These are phyloP conservation scores for Leishmania tropica DNA, from an alignment of 208 protist species.

Conservation along the genomic window DNA sequence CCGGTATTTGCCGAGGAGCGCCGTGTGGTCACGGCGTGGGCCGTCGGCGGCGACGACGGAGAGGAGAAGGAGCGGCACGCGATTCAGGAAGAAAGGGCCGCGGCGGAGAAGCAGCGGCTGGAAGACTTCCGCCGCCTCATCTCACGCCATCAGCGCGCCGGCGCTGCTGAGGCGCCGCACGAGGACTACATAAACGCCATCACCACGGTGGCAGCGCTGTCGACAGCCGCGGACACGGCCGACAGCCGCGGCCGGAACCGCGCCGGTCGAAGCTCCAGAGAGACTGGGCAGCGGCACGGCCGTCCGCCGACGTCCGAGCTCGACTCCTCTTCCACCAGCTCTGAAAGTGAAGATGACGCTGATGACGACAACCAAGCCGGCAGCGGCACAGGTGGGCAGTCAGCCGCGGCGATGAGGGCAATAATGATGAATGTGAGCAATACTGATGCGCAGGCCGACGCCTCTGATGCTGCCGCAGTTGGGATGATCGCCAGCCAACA, in stretches of 20 bases:
- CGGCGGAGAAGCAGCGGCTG: conserved; percentile 70
- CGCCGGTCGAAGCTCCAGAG: neutral
- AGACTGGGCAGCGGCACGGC: neutral
- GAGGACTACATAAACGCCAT: conserved; percentile 32
- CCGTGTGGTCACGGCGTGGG: conserved; percentile 86
- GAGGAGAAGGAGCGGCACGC: conserved; percentile 59
- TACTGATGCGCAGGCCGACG: neutral
- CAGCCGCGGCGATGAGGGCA: neutral
- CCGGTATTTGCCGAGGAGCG: conserved; percentile 92
- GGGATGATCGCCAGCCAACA: neutral
- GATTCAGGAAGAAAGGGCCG: conserved; percentile 43
- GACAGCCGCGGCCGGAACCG: neutral
- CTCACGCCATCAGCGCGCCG: conserved; percentile 16
- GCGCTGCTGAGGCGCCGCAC: neutral
- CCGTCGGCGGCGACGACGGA: conserved; percentile 68
- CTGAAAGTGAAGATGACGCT: conserved; percentile 18
- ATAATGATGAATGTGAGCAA: neutral
- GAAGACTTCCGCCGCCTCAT: conserved; percentile 81
- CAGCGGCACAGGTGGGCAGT: neutral
- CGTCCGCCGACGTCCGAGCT: conserved; percentile 19
- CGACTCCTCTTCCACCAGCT: conserved; percentile 37
- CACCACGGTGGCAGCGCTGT: conserved; percentile 23
- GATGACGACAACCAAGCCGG: neutral
- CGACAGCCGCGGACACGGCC: conserved; percentile 19
- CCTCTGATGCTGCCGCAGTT: neutral